These are phyloP conservation scores for Fusarium sp. DNA, from an alignment of 2,329 filamentous ascomycete species.

Conservation along the genomic window DNA sequence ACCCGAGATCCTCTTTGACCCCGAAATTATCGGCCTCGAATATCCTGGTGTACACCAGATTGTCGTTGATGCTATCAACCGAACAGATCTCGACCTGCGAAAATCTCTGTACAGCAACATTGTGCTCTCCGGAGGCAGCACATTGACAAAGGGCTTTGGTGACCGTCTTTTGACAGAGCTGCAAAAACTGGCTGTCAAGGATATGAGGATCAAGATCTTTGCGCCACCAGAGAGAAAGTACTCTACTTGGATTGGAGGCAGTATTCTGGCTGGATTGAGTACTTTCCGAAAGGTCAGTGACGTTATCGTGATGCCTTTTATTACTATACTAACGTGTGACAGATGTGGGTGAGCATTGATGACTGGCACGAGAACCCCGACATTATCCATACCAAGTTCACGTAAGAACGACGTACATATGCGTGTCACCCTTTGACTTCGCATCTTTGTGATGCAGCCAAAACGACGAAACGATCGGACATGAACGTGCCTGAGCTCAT, in stretches of 20 bases:
- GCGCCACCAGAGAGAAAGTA: slow-evolving; percentile 97
- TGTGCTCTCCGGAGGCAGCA: slow-evolving; percentile 94
- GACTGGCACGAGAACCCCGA: slow-evolving; percentile 99
- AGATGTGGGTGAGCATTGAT: slow-evolving; percentile 99
- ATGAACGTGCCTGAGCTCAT: background rate
- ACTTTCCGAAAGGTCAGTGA: slow-evolving; percentile 92
- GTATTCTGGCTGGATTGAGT: slow-evolving; percentile 94
- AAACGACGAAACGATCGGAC: slow-evolving; percentile 16
- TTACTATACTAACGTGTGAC: slow-evolving; percentile 33
- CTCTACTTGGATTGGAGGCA: slow-evolving; percentile 98
- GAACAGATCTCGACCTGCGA: slow-evolving; percentile 94
- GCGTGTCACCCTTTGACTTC: slow-evolving; percentile 1
- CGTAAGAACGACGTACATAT: slow-evolving; percentile 58
- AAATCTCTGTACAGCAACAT: slow-evolving; percentile 97
- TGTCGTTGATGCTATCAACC: slow-evolving; percentile 93
- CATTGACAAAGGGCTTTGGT: slow-evolving; percentile 95
- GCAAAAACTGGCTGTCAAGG: slow-evolving; percentile 92
- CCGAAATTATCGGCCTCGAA: slow-evolving; percentile 92
- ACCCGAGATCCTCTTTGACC: slow-evolving; percentile 96
- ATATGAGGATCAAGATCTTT: slow-evolving; percentile 99
- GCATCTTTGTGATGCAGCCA: slow-evolving; percentile 21
- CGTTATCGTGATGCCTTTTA: too few species aligned
- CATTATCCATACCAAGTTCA: slow-evolving; percentile 98
- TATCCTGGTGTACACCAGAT: slow-evolving; percentile 98
- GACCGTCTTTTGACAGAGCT: slow-evolving; percentile 92